Evolutionary conservation across 1,284 basidiomycete genomes (phyloP), one percentile per base, ranked within the genome.

Genomic region (Ganoderma resinaceum): DNA sequence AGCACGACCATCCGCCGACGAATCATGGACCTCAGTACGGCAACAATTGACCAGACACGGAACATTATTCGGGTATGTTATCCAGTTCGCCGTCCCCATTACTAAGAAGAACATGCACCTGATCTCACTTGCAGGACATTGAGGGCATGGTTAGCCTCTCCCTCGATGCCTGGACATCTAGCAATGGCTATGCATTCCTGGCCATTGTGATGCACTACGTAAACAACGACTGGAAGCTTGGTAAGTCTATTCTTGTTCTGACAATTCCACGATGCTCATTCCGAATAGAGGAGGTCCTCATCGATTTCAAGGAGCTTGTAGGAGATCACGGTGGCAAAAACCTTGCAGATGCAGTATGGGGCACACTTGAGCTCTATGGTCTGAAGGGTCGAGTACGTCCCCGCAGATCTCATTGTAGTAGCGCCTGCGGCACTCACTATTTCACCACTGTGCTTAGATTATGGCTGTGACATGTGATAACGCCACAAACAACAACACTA

Each of bases 301-400:
- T 63, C 16, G 62, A 63, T 23, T 67, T 63, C 40, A 4, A 38
- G 1, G 43, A 62, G 23, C 52, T 66, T 20, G 14, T 26, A 2
- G 65, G 65, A 4, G 49, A 49, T 6, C 65, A 66, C 53, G 26
- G 33, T 9, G 65, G 65, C 9, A 35, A 62, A 29, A 62, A 66
- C 29, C 43, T 66, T 7, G 59, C 59, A 2, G 23, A 18, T 7
- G 33, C 23, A 18, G 59, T 66, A 3, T 61, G 59, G 59, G 16
- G 62, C 14, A 66, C 61, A 8, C 16, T 66, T 2, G 29, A 37
- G 11, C 16, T 42, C 14, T 62, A 53, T n/a, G 60, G 49, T 9
- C 29, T 66, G 6, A 38, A 53, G 29, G 42, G 59, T 4, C 49
- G 37, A 31, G 43, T 61, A 35, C 12, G 55, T 61, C 20, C 8